Evolutionary conservation across 495 filamentous ascomycete genomes (phyloP).

Genomic region (Choiromyces venosus): DNA sequence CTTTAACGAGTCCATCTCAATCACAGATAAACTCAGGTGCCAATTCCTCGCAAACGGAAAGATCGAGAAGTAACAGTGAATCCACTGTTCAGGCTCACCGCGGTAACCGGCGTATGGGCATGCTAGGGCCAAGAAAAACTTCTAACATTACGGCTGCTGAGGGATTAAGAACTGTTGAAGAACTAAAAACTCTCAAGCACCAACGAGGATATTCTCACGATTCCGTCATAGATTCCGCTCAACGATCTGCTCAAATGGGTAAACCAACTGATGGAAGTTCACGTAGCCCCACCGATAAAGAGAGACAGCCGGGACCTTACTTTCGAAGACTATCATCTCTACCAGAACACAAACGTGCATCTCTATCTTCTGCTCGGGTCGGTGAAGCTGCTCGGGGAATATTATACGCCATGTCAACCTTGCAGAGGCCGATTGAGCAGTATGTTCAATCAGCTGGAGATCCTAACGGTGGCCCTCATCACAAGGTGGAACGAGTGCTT

Average conservation of each 20-base stretch:
- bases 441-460: conserved; percentile 34
- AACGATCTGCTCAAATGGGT: conserved; percentile 18
- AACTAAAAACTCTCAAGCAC: conserved; percentile 45
- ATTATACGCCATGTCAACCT: conserved; percentile 61
- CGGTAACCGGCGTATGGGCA: conserved; percentile 70
- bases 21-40: not conserved
- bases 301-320: conserved; percentile 52
- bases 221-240: conserved; percentile 31
- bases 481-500: conserved; percentile 35
- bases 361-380: conserved; percentile 55
- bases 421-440: conserved; percentile 41
- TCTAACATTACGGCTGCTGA: conserved; percentile 41
- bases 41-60: conserved; percentile 53
- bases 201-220: conserved; percentile 41
- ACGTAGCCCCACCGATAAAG: conserved; percentile 41
- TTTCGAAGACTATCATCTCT: conserved; percentile 75
- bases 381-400: conserved; percentile 81
- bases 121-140: conserved; percentile 64
- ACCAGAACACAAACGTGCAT: conserved; percentile 70
- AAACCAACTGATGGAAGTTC: conserved; percentile 16
- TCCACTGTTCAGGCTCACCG: conserved; percentile 56
- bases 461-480: conserved; percentile 25
- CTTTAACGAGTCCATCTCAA: conserved; percentile 10
- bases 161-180: conserved; percentile 69
- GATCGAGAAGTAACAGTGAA: conserved; percentile 85